These are phyloP conservation scores for Aphanomyces cochlioides DNA, from an alignment of 352 stramenopile genomes.

Conservation along the genomic window DNA sequence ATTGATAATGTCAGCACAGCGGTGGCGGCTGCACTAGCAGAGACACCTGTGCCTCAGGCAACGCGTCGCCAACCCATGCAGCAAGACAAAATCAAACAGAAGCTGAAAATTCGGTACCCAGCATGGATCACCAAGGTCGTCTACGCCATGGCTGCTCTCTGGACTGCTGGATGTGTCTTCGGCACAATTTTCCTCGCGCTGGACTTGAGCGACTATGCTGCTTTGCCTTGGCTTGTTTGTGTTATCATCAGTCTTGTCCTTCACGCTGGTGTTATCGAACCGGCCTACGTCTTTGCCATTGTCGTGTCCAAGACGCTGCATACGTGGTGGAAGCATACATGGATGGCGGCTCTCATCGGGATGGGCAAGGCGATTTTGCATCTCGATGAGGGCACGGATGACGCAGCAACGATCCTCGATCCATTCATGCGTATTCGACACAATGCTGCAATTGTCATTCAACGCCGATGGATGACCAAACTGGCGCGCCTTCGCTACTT, in stretches of 20 bases:
- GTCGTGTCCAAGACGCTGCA: slow-evolving; percentile 52
- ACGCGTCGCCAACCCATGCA: slow-evolving; percentile 10
- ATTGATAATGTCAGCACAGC: slow-evolving; percentile 29
- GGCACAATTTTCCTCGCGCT: slow-evolving; percentile 46
- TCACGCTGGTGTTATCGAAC: slow-evolving; percentile 53
- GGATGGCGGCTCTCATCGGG: slow-evolving; percentile 42
- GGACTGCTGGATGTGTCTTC: slow-evolving; percentile 44
- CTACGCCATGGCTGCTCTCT: slow-evolving; percentile 44
- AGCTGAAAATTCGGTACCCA: slow-evolving; percentile 53
- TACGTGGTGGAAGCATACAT: slow-evolving; percentile 54
- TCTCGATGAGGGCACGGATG: slow-evolving; percentile 37
- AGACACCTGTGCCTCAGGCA: neutral
- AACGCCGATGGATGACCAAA: slow-evolving; percentile 56
- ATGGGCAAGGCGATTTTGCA: slow-evolving; percentile 47
- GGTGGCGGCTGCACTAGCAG: slow-evolving; percentile 7
- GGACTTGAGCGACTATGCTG: slow-evolving; percentile 44
- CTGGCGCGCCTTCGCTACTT: slow-evolving; percentile 53
- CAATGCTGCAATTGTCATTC: slow-evolving; percentile 60
- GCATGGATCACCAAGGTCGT: slow-evolving; percentile 58
- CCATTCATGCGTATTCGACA: slow-evolving; percentile 70
- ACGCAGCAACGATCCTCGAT: slow-evolving; percentile 35
- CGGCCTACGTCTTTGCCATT: slow-evolving; percentile 43
- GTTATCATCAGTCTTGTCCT: slow-evolving; percentile 48
- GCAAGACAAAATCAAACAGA: slow-evolving; percentile 1
- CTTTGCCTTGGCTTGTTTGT: slow-evolving; percentile 50